Evolutionary conservation across 2,329 filamentous ascomycete genomes (phyloP), one percentile per base, ranked within the genome.

Genomic region (Talaromyces piceae): DNA sequence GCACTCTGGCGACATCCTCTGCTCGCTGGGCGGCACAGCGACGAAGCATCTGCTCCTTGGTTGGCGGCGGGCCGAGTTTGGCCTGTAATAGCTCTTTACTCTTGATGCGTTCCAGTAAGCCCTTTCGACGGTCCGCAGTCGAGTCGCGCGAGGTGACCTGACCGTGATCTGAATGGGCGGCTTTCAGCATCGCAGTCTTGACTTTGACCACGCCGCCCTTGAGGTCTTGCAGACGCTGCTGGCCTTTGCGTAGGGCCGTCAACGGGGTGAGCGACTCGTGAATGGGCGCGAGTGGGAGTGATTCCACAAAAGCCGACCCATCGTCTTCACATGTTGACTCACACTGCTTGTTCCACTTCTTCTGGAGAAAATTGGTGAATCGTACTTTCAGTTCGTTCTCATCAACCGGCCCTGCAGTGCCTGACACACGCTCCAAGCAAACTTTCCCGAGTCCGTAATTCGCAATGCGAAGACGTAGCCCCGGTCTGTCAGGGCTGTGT

Each of bases 41-140:
- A 11, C 84, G 82, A 55, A 79, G 72, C 3, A 87, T 69, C 58
- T 83, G 76, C 16, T 73, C 77, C 20, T 77, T 73, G 0, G 77
- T 71, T 0, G 76, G 77, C 0, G 52, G 73, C 52, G 53, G 70
- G 47, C 54, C 70, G 57, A 55, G 72, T 61, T 64, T 78, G 64
- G 64, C 79, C 74, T 70, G 72, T 26, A 60, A 64, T 30, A 58
- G 67, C 58, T 87, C 80, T 72, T 91, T 91, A 50, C 78, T 75
- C 56, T 86, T 83, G 56, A 94, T 80, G 45, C 87, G 84, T 65
- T 91, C 87, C 52, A 93, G 76, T 22, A 94, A 79, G 49, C 80
- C 81, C 72, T 86, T 82, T 47, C 68, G 66, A 16, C 71, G 70
- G 39, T 63, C 62, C 23, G 49, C 57, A 6, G 62, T 63, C 30